phyloP scores from a whole-genome alignment of 352 stramenopile species.

The Phytophthora melonis region DNA sequence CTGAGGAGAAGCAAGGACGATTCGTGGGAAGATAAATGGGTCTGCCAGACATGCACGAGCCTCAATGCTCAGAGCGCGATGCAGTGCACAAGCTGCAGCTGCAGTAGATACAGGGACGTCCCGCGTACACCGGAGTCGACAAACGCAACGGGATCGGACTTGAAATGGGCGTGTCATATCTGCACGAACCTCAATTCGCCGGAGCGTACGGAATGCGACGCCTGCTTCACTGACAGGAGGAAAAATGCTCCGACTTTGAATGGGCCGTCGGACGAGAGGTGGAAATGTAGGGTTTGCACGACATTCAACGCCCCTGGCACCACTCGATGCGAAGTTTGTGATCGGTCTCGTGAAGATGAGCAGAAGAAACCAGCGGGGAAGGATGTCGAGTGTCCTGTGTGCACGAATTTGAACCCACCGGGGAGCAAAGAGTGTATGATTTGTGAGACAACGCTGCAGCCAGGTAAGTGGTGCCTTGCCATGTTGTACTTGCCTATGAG shows the following conservation, averaged over 20 bases:
- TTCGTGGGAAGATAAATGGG: slow-evolving; percentile 36
- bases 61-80: slow-evolving; percentile 30
- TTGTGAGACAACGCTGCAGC: slow-evolving; percentile 48
- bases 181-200: slow-evolving; percentile 40
- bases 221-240: slow-evolving; percentile 27
- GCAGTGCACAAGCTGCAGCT: slow-evolving; percentile 33
- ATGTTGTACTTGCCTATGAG: not conserved
- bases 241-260: not conserved
- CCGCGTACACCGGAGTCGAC: not conserved
- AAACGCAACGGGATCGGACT: not conserved
- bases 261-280: slow-evolving; percentile 5
- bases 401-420: slow-evolving; percentile 63
- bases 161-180: slow-evolving; percentile 41
- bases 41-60: slow-evolving; percentile 42
- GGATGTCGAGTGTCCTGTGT: slow-evolving; percentile 54
- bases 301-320: slow-evolving; percentile 23
- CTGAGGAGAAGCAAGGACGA: slow-evolving; percentile 16
- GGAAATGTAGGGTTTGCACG: slow-evolving; percentile 38
- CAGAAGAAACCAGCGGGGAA: slow-evolving; percentile 14
- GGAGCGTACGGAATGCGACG: slow-evolving; percentile 26
- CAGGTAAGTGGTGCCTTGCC: slow-evolving; percentile 18
- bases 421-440: slow-evolving; percentile 54
- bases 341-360: slow-evolving; percentile 16
- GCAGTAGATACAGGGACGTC: slow-evolving; percentile 18
- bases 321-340: slow-evolving; percentile 39